Evolutionary conservation across 176 grass and related monocot genomes (phyloP).

Genomic region (Eleusine indica): DNA sequence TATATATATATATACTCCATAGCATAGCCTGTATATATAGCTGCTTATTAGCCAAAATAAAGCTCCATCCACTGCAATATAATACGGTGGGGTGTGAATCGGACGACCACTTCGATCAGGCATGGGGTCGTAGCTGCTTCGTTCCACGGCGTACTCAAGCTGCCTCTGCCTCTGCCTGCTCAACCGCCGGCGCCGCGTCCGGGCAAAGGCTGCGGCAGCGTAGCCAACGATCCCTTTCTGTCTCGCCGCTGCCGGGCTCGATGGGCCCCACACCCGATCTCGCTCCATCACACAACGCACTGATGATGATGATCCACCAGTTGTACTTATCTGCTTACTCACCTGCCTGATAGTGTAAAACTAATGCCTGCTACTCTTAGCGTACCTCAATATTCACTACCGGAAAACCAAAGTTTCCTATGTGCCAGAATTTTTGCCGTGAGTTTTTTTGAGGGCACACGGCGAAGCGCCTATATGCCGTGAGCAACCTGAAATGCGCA

Average conservation of each 20-base stretch:
- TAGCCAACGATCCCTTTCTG: neutral
- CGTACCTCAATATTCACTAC: too few species aligned
- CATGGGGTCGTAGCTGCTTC: too few species aligned
- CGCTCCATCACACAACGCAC: neutral
- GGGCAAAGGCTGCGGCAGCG: neutral
- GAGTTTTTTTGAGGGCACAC: too few species aligned
- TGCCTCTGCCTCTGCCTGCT: neutral
- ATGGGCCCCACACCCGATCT: too few species aligned
- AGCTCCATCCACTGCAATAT: too few species aligned
- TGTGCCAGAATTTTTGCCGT: too few species aligned
- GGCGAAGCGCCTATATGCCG: too few species aligned
- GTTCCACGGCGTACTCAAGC: too few species aligned
- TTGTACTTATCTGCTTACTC: neutral
- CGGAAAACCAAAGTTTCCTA: too few species aligned
- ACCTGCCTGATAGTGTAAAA: neutral
- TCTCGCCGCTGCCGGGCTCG: neutral
- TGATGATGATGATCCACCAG: neutral
- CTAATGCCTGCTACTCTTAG: too few species aligned
- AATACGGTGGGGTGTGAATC: slow-evolving; percentile 16
- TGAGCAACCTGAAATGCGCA: too few species aligned
- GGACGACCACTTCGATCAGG: neutral
- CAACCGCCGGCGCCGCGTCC: neutral
- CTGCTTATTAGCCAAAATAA: neutral
- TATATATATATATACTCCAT: too few species aligned
- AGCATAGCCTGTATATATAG: neutral